Percentiles rank a stretch among this genome's conserved stretches.
Conservation (phyloP, 2,329 filamentous ascomycete genomes). For the Paraphaeosphaeria minitans region DNA sequence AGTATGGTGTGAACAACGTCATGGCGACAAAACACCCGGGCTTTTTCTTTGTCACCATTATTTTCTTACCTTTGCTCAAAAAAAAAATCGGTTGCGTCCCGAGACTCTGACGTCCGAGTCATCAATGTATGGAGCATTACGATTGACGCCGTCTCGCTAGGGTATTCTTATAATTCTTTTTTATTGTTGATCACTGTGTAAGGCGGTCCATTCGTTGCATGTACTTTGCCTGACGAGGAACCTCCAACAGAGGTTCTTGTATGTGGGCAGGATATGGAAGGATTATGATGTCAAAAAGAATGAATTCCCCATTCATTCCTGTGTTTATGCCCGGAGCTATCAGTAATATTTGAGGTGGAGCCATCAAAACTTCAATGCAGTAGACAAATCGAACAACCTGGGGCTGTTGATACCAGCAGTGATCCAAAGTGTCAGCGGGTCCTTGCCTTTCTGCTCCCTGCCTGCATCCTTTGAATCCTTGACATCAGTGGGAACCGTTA, state of each 20-base stretch:
- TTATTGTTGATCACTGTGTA: too few species aligned
- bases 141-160: conserved; percentile 7
- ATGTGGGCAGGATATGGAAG: not conserved
- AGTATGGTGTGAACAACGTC: conserved; percentile 25
- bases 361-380: conserved; percentile 7
- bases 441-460: conserved; percentile 57
- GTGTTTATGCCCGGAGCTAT: not conserved
- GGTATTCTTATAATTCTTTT: not conserved
- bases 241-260: not conserved
- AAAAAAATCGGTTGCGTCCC: conserved; percentile 33
- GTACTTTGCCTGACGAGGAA: not conserved
- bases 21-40: conserved; percentile 47
- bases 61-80: conserved; percentile 40
- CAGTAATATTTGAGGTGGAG: not conserved
- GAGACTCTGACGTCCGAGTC: conserved; percentile 48
- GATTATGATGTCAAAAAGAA: not conserved
- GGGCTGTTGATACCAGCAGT: conserved; percentile 22
- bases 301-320: not conserved
- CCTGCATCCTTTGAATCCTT: conserved; percentile 47
- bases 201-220: not conserved
- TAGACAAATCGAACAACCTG: conserved; percentile 20
- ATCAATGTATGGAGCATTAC: conserved; percentile 37
- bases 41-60: conserved; percentile 44
- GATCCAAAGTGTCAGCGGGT: conserved; percentile 42
- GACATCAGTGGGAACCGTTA: conserved; percentile 56